These are phyloP conservation scores for Boletus sp. DNA, from an alignment of 1,284 basidiomycete species.

Conservation along the genomic window DNA sequence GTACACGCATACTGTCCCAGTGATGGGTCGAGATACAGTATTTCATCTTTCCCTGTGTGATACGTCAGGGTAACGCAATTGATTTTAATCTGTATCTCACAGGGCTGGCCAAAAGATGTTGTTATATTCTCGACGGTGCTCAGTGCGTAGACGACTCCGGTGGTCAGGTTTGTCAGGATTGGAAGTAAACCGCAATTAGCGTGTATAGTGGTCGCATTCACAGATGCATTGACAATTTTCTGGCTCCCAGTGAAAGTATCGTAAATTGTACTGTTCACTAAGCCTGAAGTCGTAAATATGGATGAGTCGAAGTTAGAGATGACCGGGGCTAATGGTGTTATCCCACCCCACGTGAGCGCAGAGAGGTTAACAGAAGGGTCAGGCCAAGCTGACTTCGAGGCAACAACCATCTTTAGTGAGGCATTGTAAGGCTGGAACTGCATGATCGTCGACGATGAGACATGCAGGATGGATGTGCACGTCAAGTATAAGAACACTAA, in stretches of 20 bases:
- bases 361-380: background rate
- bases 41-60: background rate
- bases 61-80: too few species aligned
- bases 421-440: background rate
- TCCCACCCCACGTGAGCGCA: background rate
- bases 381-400: constrained; percentile 3
- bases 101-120: fast-evolving
- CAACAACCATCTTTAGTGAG: background rate
- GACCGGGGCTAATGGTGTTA: background rate
- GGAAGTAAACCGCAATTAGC: too few species aligned
- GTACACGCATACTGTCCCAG: too few species aligned
- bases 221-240: background rate
- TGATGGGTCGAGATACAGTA: background rate
- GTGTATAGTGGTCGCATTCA: background rate
- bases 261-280: background rate
- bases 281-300: background rate
- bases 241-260: background rate
- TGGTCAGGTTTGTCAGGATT: too few species aligned
- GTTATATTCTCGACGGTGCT: background rate
- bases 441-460: constrained; percentile 3
- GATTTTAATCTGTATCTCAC: background rate
- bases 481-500: background rate
- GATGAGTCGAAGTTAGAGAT: background rate
- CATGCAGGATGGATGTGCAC: background rate
- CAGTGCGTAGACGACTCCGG: too few species aligned